A percentile compares a stretch with the other conserved stretches of the same genome.
Conservation (phyloP, 345 rosid genomes). For the Ceriops zippeliana region DNA sequence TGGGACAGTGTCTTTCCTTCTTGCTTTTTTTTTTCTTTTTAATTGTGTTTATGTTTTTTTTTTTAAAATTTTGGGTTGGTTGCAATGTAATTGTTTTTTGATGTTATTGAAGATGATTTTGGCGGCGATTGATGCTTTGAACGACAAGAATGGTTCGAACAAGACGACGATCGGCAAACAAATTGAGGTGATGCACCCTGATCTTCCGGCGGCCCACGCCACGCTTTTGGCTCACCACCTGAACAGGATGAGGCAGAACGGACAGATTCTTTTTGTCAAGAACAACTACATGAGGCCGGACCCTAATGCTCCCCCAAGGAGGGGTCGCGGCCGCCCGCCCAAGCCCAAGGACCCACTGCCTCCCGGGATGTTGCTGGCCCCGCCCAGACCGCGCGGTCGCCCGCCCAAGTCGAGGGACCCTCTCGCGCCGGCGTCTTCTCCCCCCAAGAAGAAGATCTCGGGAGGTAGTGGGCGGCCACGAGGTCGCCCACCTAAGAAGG, state of each 20-base stretch:
- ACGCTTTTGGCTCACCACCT: slow-evolving; percentile 66
- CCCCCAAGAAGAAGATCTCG: slow-evolving; percentile 15
- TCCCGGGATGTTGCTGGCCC: slow-evolving; percentile 14
- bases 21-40: background rate
- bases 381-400: slow-evolving; percentile 72
- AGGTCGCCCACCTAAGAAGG: slow-evolving; percentile 73
- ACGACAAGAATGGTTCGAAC: slow-evolving; percentile 50
- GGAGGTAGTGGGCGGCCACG: slow-evolving; percentile 43
- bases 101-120: slow-evolving; percentile 51
- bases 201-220: slow-evolving; percentile 52
- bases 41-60: background rate
- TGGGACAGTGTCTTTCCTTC: background rate
- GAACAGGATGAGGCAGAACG: slow-evolving; percentile 53
- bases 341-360: slow-evolving; percentile 45
- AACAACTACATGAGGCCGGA: slow-evolving; percentile 75
- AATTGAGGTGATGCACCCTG: slow-evolving; percentile 49
- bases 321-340: slow-evolving; percentile 90
- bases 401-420: slow-evolving; percentile 60
- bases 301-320: slow-evolving; percentile 63
- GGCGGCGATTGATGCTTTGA: slow-evolving; percentile 67
- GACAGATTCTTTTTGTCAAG: slow-evolving; percentile 55
- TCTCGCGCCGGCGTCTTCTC: slow-evolving; percentile 20
- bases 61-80: background rate
- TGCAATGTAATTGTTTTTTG: background rate
- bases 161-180: slow-evolving; percentile 54